Evolutionary conservation across 805 yeast species (phyloP).

Genomic region (Wickerhamomyces subpelliculosus): DNA sequence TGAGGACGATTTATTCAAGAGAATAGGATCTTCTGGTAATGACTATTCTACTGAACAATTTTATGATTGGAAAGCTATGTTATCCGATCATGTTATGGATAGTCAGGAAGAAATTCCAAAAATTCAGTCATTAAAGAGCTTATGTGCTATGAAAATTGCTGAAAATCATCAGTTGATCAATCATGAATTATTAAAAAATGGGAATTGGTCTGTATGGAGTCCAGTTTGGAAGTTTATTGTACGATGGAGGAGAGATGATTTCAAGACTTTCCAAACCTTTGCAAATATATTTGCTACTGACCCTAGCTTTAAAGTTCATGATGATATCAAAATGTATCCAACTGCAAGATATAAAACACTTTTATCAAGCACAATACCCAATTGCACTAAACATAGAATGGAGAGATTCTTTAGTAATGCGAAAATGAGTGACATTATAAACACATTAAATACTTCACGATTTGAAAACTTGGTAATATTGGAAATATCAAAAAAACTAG

Average conservation of each 20-base stretch:
- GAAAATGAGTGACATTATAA: conserved; percentile 8
- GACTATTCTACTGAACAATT: conserved; percentile 10
- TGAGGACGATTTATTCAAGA: conserved; percentile 10
- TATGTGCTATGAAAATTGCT: conserved; percentile 22
- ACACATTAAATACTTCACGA: conserved; percentile 5
- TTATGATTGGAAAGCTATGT: conserved; percentile 13
- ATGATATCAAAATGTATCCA: conserved; percentile 6
- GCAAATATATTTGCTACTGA: conserved; percentile 15
- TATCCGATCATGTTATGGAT: conserved; percentile 5
- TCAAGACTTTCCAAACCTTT: conserved; percentile 22
- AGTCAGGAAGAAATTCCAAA: conserved; percentile 5
- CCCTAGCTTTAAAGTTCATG: conserved; percentile 10
- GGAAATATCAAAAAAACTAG: conserved; percentile 11
- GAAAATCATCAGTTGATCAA: conserved; percentile 16
- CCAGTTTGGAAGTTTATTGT: conserved; percentile 27
- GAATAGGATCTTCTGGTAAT: conserved; percentile 16
- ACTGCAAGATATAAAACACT: conserved; percentile 7
- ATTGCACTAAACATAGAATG: conserved; percentile 23
- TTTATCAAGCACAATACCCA: conserved; percentile 16
- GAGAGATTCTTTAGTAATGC: conserved; percentile 27
- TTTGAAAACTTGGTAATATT: conserved; percentile 13
- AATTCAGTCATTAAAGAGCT: conserved; percentile 16
- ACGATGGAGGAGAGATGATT: conserved; percentile 24
- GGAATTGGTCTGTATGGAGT: conserved; percentile 23
- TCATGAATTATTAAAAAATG: conserved; percentile 14